These are phyloP conservation scores for Scheffersomyces amazonensis DNA, from an alignment of 805 yeast species.

Conservation along the genomic window DNA sequence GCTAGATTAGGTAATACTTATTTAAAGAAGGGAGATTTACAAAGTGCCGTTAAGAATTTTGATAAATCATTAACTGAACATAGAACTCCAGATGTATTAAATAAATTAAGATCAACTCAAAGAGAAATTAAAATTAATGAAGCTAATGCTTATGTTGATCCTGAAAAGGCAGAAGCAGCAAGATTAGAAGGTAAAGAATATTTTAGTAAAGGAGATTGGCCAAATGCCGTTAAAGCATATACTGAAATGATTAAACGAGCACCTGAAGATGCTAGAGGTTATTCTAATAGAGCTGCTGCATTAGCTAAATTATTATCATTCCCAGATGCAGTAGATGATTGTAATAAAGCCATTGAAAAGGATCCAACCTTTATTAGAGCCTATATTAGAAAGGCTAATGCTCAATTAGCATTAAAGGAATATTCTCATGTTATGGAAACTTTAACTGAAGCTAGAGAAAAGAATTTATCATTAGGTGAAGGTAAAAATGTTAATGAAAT, in stretches of 20 bases:
- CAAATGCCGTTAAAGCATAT: constrained; percentile 90
- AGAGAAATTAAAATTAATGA: constrained; percentile 79
- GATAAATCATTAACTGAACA: constrained; percentile 95
- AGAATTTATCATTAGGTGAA: constrained; percentile 58
- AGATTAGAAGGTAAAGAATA: constrained; percentile 87
- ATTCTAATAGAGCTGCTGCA: constrained; percentile 97
- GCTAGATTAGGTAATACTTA: constrained; percentile 87
- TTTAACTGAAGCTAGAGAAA: constrained; percentile 69
- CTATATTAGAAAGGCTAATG: constrained; percentile 93
- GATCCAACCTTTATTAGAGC: constrained; percentile 93
- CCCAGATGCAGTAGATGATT: constrained; percentile 94
- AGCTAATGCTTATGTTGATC: constrained; percentile 75
- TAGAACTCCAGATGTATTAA: constrained; percentile 89
- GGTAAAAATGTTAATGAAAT: constrained; percentile 70
- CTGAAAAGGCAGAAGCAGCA: constrained; percentile 93
- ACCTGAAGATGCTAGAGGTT: constrained; percentile 96
- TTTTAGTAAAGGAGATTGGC: constrained; percentile 94
- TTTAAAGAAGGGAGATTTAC: constrained; percentile 69
- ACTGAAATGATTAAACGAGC: constrained; percentile 95
- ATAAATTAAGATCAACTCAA: constrained; percentile 84
- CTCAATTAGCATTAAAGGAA: constrained; percentile 87
- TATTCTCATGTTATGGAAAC: constrained; percentile 80
- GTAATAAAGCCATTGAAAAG: constrained; percentile 81
- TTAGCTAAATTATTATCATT: constrained; percentile 90
- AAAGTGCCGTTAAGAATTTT: constrained; percentile 71